Evolutionary conservation across 2,329 filamentous ascomycete species (phyloP).

Genomic region (Rhexocercosporidium sp.): DNA sequence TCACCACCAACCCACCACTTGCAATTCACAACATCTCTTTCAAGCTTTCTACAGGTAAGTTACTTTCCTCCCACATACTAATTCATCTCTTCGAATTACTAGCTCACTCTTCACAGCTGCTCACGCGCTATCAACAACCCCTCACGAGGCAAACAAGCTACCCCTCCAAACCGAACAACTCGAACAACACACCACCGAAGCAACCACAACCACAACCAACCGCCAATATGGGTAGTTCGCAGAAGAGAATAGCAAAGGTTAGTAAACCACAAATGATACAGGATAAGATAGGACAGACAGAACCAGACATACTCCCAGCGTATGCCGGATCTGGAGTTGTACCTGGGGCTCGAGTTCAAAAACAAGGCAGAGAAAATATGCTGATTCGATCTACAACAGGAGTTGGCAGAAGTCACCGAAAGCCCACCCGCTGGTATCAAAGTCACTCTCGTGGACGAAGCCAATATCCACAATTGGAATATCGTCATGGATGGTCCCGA

Average conservation of each 20-base stretch:
- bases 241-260: slow-evolving; percentile 40
- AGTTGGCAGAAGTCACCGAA: slow-evolving; percentile 61
- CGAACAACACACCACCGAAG: not conserved
- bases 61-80: no score
- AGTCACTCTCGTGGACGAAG: slow-evolving; percentile 63
- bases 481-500: slow-evolving; percentile 69
- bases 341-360: not conserved
- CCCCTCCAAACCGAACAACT: slow-evolving; percentile 6
- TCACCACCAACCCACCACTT: no score
- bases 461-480: slow-evolving; percentile 71
- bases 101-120: no score
- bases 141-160: not conserved
- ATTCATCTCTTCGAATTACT: no score
- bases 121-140: not conserved
- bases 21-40: not conserved
- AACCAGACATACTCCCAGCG: not conserved
- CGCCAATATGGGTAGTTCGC: slow-evolving; percentile 33
- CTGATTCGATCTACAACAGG: slow-evolving; percentile 48
- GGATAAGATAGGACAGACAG: not conserved
- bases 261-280: not conserved
- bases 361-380: slow-evolving; percentile 12
- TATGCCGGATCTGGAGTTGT: not conserved
- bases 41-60: not conserved
- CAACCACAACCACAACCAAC: slow-evolving; percentile 10
- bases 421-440: slow-evolving; percentile 61